Percentiles rank a stretch among this genome's conserved stretches.
These are phyloP conservation scores for Cladorrhinum sp. DNA, from an alignment of 2,329 filamentous ascomycete genomes.

Conservation along the genomic window DNA sequence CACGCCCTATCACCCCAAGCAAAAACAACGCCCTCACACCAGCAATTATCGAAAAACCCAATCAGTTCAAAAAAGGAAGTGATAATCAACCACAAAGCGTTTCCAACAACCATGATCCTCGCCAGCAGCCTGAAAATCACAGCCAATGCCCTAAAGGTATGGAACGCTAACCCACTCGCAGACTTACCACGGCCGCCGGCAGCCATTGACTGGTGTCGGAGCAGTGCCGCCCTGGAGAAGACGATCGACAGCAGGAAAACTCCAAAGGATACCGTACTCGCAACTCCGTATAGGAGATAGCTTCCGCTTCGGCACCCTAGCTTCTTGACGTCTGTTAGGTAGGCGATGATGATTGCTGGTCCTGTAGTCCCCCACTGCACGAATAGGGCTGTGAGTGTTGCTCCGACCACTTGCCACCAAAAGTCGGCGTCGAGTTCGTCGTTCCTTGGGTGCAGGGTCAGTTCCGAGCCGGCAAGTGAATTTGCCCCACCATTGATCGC, in stretches of 20 bases:
- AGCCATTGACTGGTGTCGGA: background rate
- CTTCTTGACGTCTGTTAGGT: constrained; percentile 12
- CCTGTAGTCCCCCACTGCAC: constrained; percentile 14
- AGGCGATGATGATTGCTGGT: constrained; percentile 12
- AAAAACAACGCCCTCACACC: background rate
- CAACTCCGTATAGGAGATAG: constrained; percentile 10
- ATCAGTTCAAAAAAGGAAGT: constrained; percentile 3
- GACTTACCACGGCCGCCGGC: background rate
- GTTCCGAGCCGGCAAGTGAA: background rate
- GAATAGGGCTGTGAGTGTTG: background rate
- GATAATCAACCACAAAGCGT: background rate
- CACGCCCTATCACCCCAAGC: background rate
- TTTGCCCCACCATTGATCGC: too few species aligned
- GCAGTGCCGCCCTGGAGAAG: background rate
- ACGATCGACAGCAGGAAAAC: background rate
- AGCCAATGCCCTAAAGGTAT: background rate
- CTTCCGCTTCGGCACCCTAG: constrained; percentile 10
- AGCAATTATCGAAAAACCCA: constrained; percentile 1
- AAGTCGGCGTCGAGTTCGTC: constrained; percentile 1
- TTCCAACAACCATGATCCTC: background rate
- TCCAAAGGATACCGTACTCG: constrained; percentile 2
- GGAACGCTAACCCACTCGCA: background rate
- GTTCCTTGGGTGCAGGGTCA: background rate
- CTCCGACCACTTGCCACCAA: background rate
- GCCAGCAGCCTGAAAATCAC: background rate